Conservation (phyloP, 352 stramenopile species). For the Phytophthora syringae region DNA sequence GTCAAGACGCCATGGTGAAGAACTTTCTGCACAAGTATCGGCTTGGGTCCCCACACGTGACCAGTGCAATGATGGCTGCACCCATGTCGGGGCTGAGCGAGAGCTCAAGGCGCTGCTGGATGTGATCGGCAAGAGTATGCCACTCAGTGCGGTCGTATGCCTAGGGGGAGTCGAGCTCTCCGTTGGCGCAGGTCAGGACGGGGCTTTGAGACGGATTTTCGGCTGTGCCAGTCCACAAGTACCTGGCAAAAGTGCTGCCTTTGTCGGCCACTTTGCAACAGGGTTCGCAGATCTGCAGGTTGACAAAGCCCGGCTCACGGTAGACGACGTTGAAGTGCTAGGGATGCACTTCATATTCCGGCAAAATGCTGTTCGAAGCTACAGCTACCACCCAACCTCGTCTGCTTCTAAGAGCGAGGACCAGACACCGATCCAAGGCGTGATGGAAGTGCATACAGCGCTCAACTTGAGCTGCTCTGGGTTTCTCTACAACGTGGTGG, state of each 20-base stretch:
- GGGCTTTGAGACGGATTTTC: conserved; percentile 36
- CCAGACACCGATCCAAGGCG: conserved; percentile 9
- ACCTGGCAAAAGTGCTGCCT: conserved; percentile 35
- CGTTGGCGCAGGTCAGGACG: neutral
- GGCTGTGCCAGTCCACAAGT: conserved; percentile 43
- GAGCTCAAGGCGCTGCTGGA: conserved; percentile 46
- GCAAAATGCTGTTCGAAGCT: conserved; percentile 47
- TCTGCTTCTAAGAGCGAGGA: no score
- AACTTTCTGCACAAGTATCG: conserved; percentile 48
- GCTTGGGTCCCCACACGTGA: conserved; percentile 30
- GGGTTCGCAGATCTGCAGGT: conserved; percentile 38
- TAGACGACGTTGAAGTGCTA: conserved; percentile 47
- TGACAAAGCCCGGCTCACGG: conserved; percentile 53
- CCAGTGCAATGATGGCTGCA: conserved; percentile 33
- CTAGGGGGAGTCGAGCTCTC: conserved; percentile 49
- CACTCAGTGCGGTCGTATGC: conserved; percentile 42
- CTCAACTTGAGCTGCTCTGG: conserved; percentile 61
- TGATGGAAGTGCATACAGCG: conserved; percentile 27
- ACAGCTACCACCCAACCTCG: conserved; percentile 16
- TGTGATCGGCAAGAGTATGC: conserved; percentile 48
- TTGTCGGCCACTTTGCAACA: conserved; percentile 45
- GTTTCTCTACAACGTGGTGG: conserved; percentile 56
- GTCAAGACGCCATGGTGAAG: conserved; percentile 48
- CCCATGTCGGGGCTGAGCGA: conserved; percentile 41
- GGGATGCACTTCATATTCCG: conserved; percentile 52